Evolutionary conservation across 139 green algal species (phyloP).

Genomic region (Diplosphaera chodatii): DNA sequence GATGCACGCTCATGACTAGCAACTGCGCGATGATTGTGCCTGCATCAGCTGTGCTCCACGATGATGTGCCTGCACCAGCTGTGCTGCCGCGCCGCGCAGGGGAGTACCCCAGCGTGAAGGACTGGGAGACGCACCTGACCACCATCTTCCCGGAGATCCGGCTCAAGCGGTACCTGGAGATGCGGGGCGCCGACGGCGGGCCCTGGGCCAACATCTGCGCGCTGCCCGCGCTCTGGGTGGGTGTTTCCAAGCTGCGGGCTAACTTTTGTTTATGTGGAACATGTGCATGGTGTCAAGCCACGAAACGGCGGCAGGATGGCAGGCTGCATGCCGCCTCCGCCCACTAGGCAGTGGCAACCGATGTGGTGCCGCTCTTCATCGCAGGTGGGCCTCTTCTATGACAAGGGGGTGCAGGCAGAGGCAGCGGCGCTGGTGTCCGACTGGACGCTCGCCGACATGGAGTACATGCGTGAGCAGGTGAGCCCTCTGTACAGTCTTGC

Average conservation of each 20-base stretch:
- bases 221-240: conserved; percentile 87
- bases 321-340: too few relatives aligned
- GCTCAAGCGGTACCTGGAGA: conserved; percentile 95
- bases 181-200: conserved; percentile 93
- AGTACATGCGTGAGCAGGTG: conserved; percentile 64
- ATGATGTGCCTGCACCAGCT: too few relatives aligned
- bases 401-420: conserved; percentile 46
- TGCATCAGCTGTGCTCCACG: too few relatives aligned
- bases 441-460: conserved; percentile 77
- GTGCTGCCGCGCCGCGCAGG: too few relatives aligned
- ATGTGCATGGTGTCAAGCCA: too few relatives aligned
- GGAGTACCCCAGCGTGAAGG: conserved; percentile 75
- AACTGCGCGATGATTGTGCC: too few relatives aligned
- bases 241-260: too few relatives aligned
- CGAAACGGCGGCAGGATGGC: too few relatives aligned
- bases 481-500: neutral
- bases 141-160: conserved; percentile 96
- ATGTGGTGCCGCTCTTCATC: too few relatives aligned
- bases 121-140: conserved; percentile 96
- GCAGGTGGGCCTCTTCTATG: conserved; percentile 82
- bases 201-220: conserved; percentile 87
- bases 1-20: too few relatives aligned
- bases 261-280: too few relatives aligned
- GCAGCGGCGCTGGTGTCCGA: conserved; percentile 64
- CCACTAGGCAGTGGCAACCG: too few relatives aligned